A percentile compares a stretch with the other conserved stretches of the same genome.
These are phyloP conservation scores for Harringtonia aguacate DNA, from an alignment of 2,329 filamentous ascomycete genomes.

Conservation along the genomic window DNA sequence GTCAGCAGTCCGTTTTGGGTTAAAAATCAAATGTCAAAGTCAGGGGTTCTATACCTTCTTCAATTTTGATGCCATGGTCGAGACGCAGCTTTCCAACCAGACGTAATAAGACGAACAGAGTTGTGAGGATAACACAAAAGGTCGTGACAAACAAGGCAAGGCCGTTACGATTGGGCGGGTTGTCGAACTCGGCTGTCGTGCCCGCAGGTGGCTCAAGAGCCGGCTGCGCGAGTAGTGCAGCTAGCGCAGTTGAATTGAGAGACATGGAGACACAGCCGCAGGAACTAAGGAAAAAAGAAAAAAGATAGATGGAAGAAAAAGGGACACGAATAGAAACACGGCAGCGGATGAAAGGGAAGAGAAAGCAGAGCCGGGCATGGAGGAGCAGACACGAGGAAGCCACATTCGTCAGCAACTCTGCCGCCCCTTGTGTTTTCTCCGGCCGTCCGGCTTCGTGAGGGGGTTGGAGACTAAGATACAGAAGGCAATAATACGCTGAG, in stretches of 20 bases:
- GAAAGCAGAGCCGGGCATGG: too few relatives aligned
- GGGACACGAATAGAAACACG: too few relatives aligned
- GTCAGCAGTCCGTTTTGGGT: not conserved
- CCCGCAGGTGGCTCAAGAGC: not conserved
- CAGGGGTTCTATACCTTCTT: too few relatives aligned
- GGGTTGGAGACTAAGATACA: too few relatives aligned
- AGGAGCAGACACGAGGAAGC: too few relatives aligned
- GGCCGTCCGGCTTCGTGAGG: too few relatives aligned
- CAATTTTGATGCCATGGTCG: not conserved
- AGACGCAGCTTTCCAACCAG: not conserved
- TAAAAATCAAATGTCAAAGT: not conserved
- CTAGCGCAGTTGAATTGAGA: not conserved
- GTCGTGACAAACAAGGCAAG: slow-evolving; percentile 6
- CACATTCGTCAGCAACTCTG: too few relatives aligned
- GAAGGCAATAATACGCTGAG: too few relatives aligned
- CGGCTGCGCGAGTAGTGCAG: not conserved
- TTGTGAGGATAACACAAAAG: slow-evolving; percentile 13
- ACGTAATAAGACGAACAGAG: slow-evolving; percentile 14
- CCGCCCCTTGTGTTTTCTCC: too few relatives aligned
- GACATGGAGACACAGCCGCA: not conserved
- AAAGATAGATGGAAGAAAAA: too few relatives aligned
- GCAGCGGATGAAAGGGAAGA: too few relatives aligned
- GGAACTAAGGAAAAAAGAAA: too few relatives aligned
- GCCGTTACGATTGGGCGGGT: slow-evolving; percentile 7
- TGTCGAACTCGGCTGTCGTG: slow-evolving; percentile 1